Evolutionary conservation across 1,284 basidiomycete species (phyloP), one percentile per base, ranked within the genome.

Genomic region (Puccinia coronata): DNA sequence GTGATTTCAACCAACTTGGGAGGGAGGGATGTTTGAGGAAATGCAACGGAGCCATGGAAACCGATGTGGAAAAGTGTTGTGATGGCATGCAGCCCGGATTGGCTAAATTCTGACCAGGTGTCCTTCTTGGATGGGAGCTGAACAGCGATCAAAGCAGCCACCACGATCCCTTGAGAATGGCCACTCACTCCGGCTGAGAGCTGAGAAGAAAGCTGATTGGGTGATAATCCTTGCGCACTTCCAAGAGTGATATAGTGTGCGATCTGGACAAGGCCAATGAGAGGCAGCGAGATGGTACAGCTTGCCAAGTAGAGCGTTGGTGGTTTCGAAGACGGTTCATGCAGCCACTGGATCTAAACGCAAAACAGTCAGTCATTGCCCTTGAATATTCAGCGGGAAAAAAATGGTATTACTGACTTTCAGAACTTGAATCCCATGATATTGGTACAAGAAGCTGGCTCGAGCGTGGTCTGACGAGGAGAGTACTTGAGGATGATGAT

Each of bases 231-330:
- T 43, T 43, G 43, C 8, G 43, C 43, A 43, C 43, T 16, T 6
- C 43, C 43, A 16, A 43, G 43, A 16, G 43, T 43, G 43, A 43
- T 43, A 16, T 43, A 43, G 43, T 43, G 43, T 43, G 43, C 43
- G 85, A 99, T 92, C 86, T 99, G 96, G 1, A 96, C 96, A 79
- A 98, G 89, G 72, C 96, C 96, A 86, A 99, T 98, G 82, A 99
- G 90, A 55, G 95, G 95, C 85, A 98, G 90, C 3, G 96, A 98
- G 83, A 98, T 88, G 23, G 97, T 95, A 82, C 97, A 91, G 16
- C 95, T 95, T 20, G 94, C 95, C 82, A 98, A 89, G 87, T 98
- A 99, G 23, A 91, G 87, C 80, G 91, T 88, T 0, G 94, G 89
- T 2, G 96, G 97, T 75, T 92, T 91, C 63, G 91, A 88, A 3